Percentiles rank a stretch among this genome's conserved stretches.
phyloP scores from a whole-genome alignment of 257 asterid species.

The Orobanche coerulescens region DNA sequence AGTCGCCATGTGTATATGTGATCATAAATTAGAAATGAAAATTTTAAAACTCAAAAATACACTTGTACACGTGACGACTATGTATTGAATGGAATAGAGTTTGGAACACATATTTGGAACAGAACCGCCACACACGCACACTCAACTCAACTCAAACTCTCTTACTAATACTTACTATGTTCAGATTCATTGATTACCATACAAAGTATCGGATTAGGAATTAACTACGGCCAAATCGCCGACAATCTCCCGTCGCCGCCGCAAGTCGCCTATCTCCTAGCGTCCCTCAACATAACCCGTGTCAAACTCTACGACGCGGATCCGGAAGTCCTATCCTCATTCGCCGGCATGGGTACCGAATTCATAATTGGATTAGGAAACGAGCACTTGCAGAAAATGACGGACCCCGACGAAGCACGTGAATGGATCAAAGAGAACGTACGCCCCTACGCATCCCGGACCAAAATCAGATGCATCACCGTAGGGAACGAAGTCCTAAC shows the following conservation, averaged over 20 bases:
- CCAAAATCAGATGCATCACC: conserved; percentile 65
- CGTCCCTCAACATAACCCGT: conserved; percentile 60
- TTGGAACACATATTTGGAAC: too few species aligned
- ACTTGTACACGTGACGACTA: too few species aligned
- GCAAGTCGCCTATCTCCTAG: conserved; percentile 56
- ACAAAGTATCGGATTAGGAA: conserved; percentile 58
- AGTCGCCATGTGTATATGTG: too few species aligned
- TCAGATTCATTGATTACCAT: conserved; percentile 38
- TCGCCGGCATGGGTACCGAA: conserved; percentile 63
- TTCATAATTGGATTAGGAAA: conserved; percentile 75
- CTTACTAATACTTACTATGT: too few species aligned
- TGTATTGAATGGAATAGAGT: too few species aligned
- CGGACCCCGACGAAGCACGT: conserved; percentile 68
- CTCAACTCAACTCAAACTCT: too few species aligned
- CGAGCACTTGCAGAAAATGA: conserved; percentile 55
- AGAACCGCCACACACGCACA: too few species aligned
- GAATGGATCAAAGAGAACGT: conserved; percentile 70
- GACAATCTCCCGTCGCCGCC: conserved; percentile 80
- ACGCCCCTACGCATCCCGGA: conserved; percentile 52
- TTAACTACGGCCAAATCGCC: conserved; percentile 94
- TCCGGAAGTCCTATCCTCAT: conserved; percentile 61
- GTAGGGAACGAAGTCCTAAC: conserved; percentile 85
- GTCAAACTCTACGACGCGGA: conserved; percentile 90
- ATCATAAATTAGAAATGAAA: too few species aligned
- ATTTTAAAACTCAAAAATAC: too few species aligned